A percentile compares a stretch with the other conserved stretches of the same genome.
Conservation (phyloP, 2,329 filamentous ascomycete genomes). For the Hypoxylon sp. region DNA sequence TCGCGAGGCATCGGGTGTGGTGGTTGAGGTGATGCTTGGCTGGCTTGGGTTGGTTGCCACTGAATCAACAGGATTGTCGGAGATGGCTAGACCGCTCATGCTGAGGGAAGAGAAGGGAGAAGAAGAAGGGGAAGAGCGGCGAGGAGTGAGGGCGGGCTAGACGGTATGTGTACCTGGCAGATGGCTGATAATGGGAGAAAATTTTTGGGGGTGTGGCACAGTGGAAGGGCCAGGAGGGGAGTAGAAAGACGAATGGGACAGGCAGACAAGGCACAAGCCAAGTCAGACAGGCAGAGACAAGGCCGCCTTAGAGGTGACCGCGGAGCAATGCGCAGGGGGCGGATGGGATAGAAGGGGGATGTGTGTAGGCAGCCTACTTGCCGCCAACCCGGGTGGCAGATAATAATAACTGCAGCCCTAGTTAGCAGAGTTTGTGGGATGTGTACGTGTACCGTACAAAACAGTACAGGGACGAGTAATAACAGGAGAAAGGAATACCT, state of each 20-base stretch:
- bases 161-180: conserved; percentile 52
- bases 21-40: conserved; percentile 52
- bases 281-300: conserved; percentile 51
- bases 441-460: conserved; percentile 38
- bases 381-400: conserved; percentile 43
- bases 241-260: conserved; percentile 48
- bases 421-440: conserved; percentile 34
- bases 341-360: conserved; percentile 48
- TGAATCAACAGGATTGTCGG: conserved; percentile 56
- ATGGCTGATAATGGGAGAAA: conserved; percentile 50
- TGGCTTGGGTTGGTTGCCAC: conserved; percentile 55
- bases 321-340: conserved; percentile 50
- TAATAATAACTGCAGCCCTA: conserved; percentile 43
- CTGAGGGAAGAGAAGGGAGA: conserved; percentile 53
- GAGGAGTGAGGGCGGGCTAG: conserved; percentile 50
- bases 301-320: conserved; percentile 52
- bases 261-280: conserved; percentile 50
- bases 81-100: conserved; percentile 56
- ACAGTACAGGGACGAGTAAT: conserved; percentile 21
- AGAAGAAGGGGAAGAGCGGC: conserved; percentile 49
- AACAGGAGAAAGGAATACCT: conserved; percentile 14
- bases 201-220: conserved; percentile 55
- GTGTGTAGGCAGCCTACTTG: conserved; percentile 43
- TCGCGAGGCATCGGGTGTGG: conserved; percentile 72
- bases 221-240: conserved; percentile 50